phyloP scores from a whole-genome alignment of 164 flowering plant genomes.

The Platanus orientalis region DNA sequence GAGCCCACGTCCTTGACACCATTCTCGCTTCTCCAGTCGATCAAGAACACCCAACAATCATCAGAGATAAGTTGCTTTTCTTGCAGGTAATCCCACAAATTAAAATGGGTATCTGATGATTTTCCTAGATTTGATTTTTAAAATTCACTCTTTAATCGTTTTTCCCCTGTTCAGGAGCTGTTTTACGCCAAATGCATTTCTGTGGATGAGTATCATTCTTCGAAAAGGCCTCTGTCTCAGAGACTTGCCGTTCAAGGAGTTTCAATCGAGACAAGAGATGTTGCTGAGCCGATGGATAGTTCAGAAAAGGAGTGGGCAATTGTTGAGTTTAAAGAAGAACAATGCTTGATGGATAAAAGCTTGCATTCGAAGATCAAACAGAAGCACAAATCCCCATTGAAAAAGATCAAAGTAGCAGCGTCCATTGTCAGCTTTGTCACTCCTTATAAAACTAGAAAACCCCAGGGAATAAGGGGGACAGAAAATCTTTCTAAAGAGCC shows the following conservation, averaged over 20 bases:
- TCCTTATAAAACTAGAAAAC: conserved; percentile 35
- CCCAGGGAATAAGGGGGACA: conserved; percentile 30
- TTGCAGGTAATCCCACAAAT: conserved; percentile 51
- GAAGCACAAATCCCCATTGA: conserved; percentile 43
- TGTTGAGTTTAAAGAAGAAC: conserved; percentile 68
- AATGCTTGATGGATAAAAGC: conserved; percentile 25
- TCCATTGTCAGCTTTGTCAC: conserved; percentile 46
- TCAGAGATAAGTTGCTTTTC: conserved; percentile 83
- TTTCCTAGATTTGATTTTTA: neutral
- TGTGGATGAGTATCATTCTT: conserved; percentile 75
- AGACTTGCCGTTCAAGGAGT: conserved; percentile 90
- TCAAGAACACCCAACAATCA: conserved; percentile 50
- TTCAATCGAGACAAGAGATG: conserved; percentile 60
- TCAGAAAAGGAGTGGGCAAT: conserved; percentile 79
- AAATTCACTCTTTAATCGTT: neutral
- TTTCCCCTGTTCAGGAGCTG: conserved; percentile 47
- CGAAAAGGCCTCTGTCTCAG: conserved; percentile 81
- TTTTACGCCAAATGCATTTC: conserved; percentile 83
- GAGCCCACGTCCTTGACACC: conserved; percentile 64
- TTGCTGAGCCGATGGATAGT: conserved; percentile 27
- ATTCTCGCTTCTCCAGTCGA: conserved; percentile 59
- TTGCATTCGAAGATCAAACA: conserved; percentile 34
- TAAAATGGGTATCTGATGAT: conserved; percentile 1
- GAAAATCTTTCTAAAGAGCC: conserved; percentile 13
- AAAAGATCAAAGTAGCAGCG: conserved; percentile 65